Evolutionary conservation across 2,329 filamentous ascomycete species (phyloP), one percentile per base, ranked within the genome.

Genomic region (Colletotrichum lentis): DNA sequence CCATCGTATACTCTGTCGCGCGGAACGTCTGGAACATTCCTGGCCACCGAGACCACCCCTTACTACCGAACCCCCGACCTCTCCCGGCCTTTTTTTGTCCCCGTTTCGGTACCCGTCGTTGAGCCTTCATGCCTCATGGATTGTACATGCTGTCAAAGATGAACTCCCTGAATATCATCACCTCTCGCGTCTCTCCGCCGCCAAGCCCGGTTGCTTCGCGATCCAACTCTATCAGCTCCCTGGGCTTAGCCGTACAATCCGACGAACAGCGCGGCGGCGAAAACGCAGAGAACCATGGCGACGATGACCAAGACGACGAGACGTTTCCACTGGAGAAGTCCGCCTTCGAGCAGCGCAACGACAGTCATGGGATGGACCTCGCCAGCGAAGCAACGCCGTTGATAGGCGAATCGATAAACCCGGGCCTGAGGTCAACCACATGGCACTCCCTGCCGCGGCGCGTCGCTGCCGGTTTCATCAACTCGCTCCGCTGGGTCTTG

Each of bases 91-190:
- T 56, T 35, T 35, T 49, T 27, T 27, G 31, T 50, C 11, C 44
- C 18, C 31, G 27, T 35, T 39, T 53, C 65, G 49, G 55, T 44
- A 56, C 6, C 43, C 39, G 47, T 43, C 67, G 47, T 56, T 62
- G 58, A 59, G 35, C 31, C 59, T 58, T 47, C 63, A 69, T 71
- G 71, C 73, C 76, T 82, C 80, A 87, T 89, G 87, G 87, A 85
- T 84, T 80, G 78, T 79, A 78, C 75, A 78, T 78, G 74, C 74
- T 76, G 74, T 80, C 80, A 84, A 92, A 86, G 82, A 97, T 97
- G 95, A 97, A 97, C 89, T 97, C 94, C 76, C 85, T 97, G 84
- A 97, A 96, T 83, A 93, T 97, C 79, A 88, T 97, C 79, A 96
- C 93, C 76, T 89, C 92, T 78, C 90, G 91, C 82, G 92, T 94